phyloP scores from a whole-genome alignment of 352 stramenopile genomes.

The Labyrinthula sp. region DNA sequence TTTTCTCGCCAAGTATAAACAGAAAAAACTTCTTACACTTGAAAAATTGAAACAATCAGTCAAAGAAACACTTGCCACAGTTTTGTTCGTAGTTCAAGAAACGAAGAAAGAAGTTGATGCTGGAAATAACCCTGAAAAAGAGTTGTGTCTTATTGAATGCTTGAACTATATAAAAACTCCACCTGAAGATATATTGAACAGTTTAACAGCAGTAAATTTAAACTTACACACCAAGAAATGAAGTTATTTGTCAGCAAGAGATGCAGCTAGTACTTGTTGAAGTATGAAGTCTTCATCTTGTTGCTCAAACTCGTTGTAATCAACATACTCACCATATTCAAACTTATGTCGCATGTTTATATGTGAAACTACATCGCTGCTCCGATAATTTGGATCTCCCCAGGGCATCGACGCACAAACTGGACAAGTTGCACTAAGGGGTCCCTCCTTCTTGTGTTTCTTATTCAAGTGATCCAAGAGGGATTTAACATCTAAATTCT shows the following conservation, averaged over 20 bases:
- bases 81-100: too few species aligned
- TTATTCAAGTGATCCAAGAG: conserved; percentile 17
- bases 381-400: conserved; percentile 23
- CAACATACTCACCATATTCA: conserved; percentile 23
- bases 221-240: neutral
- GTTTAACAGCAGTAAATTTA: too few species aligned
- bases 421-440: conserved; percentile 11
- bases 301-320: conserved; percentile 15
- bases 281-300: conserved; percentile 17
- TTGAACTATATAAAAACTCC: too few species aligned
- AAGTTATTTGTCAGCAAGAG: conserved; percentile 2
- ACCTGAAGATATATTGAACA: too few species aligned
- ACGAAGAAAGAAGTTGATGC: too few species aligned
- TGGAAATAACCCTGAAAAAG: too few species aligned
- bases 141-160: too few species aligned
- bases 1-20: too few species aligned
- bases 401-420: conserved; percentile 19
- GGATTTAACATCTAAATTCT: conserved; percentile 12
- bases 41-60: too few species aligned
- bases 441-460: neutral
- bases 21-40: too few species aligned
- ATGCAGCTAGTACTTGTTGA: conserved; percentile 5
- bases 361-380: conserved; percentile 10
- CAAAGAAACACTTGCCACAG: too few species aligned
- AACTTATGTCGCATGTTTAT: conserved; percentile 23